Conservation (phyloP, 1,284 basidiomycete genomes). For the Trichosporon asahii region DNA sequence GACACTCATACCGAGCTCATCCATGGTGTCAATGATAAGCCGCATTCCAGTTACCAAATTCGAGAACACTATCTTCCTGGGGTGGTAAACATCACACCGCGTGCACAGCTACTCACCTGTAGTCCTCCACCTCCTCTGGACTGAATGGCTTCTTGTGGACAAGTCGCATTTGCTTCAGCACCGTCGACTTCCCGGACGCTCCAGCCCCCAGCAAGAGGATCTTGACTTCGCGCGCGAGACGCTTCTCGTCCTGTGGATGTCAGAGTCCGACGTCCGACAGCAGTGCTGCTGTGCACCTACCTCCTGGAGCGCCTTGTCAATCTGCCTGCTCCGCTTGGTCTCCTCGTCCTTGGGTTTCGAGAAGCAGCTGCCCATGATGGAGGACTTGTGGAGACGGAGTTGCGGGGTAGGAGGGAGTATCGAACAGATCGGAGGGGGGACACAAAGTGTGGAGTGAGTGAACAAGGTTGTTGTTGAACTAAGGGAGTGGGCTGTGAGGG, state of each 20-base stretch:
- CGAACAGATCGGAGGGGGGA: background rate
- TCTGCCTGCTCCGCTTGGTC: slow-evolving; percentile 55
- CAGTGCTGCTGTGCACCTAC: slow-evolving; percentile 49
- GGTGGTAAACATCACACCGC: background rate
- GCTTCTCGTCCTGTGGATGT: slow-evolving; percentile 60
- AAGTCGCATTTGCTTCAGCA: slow-evolving; percentile 49
- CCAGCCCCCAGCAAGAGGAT: slow-evolving; percentile 86
- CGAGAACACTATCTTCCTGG: slow-evolving; percentile 81
- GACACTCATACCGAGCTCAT: slow-evolving; percentile 75
- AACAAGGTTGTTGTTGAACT: background rate
- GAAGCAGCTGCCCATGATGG: slow-evolving; percentile 69
- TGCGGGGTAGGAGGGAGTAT: background rate
- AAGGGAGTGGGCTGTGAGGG: background rate
- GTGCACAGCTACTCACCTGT: slow-evolving; percentile 29
- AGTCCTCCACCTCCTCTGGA: slow-evolving; percentile 44
- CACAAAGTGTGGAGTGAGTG: background rate
- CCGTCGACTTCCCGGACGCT: slow-evolving; percentile 87
- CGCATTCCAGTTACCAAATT: slow-evolving; percentile 84
- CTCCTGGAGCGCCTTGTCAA: slow-evolving; percentile 64
- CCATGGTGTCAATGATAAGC: slow-evolving; percentile 79
- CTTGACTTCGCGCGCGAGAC: slow-evolving; percentile 72
- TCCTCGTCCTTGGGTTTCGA: slow-evolving; percentile 50
- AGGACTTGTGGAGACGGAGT: background rate
- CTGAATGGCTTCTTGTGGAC: slow-evolving; percentile 45
- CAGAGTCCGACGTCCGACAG: background rate